phyloP scores from a whole-genome alignment of 768 basidiomycete species.

The Hygrophorus pudorinus region DNA sequence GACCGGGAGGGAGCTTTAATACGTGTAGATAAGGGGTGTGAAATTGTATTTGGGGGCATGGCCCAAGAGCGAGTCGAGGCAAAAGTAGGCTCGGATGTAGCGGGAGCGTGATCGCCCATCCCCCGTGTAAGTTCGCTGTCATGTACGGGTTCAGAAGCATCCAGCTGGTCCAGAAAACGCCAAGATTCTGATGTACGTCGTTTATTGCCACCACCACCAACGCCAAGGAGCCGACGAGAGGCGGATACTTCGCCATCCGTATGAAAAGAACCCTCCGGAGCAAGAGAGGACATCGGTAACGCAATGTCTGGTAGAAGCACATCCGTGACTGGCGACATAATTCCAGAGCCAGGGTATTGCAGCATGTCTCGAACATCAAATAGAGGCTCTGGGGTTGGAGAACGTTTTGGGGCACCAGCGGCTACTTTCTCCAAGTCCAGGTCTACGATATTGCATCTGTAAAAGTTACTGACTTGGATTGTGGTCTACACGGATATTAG shows the following conservation, averaged over 20 bases:
- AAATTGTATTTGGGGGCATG: too few species aligned
- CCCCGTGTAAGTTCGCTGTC: too few species aligned
- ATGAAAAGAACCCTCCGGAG: not conserved
- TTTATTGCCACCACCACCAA: too few species aligned
- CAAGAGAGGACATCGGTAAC: not conserved
- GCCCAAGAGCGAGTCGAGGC: too few species aligned
- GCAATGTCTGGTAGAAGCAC: not conserved
- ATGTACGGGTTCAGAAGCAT: too few species aligned
- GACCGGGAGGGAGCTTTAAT: too few species aligned
- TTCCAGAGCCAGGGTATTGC: constrained; percentile 13
- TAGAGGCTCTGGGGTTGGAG: constrained; percentile 22
- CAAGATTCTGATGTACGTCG: too few species aligned
- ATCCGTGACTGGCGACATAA: constrained; percentile 11
- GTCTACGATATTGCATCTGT: constrained; percentile 30
- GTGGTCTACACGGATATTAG: constrained; percentile 31
- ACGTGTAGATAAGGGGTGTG: too few species aligned
- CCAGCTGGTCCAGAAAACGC: too few species aligned
- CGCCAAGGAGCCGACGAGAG: too few species aligned
- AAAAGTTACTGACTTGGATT: constrained; percentile 45
- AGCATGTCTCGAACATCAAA: constrained; percentile 8
- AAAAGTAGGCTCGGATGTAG: too few species aligned
- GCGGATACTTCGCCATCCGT: not conserved
- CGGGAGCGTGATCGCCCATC: too few species aligned
- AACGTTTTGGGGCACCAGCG: constrained; percentile 31
- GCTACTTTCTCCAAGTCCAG: constrained; percentile 32